Percentiles rank a stretch among this genome's conserved stretches.
Evolutionary conservation across 73 alveolate genomes (phyloP).

Genomic region (Paramecium sexaurelia): DNA sequence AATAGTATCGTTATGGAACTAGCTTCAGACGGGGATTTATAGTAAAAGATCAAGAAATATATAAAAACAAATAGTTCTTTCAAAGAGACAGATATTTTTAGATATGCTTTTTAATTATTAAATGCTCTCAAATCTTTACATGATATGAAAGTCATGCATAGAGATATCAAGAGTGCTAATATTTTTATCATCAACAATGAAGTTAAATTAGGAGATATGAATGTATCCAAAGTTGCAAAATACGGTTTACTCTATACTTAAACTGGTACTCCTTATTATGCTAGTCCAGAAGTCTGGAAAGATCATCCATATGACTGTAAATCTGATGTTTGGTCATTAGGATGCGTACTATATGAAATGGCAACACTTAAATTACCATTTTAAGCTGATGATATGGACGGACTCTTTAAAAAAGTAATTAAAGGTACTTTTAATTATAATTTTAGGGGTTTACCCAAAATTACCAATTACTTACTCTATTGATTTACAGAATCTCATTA

Average conservation of each 20-base stretch:
- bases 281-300: constrained; percentile 85
- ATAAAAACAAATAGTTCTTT: constrained; percentile 67
- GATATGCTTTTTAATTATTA: constrained; percentile 74
- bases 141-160: constrained; percentile 70
- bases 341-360: constrained; percentile 81
- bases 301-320: constrained; percentile 74
- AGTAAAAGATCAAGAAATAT: constrained; percentile 74
- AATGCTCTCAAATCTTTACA: constrained; percentile 72
- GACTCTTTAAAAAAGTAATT: constrained; percentile 70
- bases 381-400: constrained; percentile 77
- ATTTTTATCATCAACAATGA: constrained; percentile 75
- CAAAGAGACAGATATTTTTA: constrained; percentile 78
- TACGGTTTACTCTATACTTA: constrained; percentile 87
- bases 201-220: constrained; percentile 84
- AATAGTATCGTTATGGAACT: constrained; percentile 79
- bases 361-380: constrained; percentile 75
- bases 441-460: constrained; percentile 64
- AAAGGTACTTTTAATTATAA: constrained; percentile 6
- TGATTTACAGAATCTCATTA: neutral
- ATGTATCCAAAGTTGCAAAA: constrained; percentile 85
- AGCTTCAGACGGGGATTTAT: constrained; percentile 79
- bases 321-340: constrained; percentile 82
- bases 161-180: constrained; percentile 83
- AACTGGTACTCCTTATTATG: constrained; percentile 97
- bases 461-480: neutral